Evolutionary conservation across 345 rosid species (phyloP).

Genomic region (Syzygium grande): DNA sequence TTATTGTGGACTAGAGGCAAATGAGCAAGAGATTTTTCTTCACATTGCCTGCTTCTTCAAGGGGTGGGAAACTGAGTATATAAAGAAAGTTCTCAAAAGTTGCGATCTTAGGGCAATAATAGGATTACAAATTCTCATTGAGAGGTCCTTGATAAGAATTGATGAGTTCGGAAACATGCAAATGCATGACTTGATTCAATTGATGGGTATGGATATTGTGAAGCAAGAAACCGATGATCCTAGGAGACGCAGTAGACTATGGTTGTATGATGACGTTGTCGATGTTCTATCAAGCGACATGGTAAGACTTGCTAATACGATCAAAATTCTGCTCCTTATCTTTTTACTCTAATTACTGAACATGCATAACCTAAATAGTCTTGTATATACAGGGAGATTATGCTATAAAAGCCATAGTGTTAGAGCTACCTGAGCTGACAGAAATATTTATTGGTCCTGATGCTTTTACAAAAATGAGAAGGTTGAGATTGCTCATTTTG

Average conservation of each 20-base stretch:
- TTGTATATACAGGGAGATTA: no score
- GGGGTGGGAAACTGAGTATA: not conserved
- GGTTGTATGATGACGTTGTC: not conserved
- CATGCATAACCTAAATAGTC: no score
- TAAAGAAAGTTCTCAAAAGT: not conserved
- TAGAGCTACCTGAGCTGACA: not conserved
- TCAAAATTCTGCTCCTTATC: no score
- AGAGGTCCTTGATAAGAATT: not conserved
- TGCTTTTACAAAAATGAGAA: no score
- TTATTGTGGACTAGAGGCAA: not conserved
- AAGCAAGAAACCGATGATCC: not conserved
- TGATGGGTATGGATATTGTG: not conserved
- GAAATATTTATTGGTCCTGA: not conserved
- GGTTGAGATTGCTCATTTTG: not conserved
- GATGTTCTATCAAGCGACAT: not conserved
- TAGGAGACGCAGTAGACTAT: accelerated
- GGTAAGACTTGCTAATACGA: not conserved
- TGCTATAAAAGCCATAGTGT: not conserved
- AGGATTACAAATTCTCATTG: not conserved
- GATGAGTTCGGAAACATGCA: not conserved
- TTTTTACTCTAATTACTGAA: no score
- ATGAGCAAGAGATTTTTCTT: not conserved
- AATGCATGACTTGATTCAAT: not conserved
- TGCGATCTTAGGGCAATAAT: not conserved
- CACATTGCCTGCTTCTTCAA: not conserved